Base-by-base conservation (phyloP, 306 rosid genomes). In the Quercus robur region DNA sequence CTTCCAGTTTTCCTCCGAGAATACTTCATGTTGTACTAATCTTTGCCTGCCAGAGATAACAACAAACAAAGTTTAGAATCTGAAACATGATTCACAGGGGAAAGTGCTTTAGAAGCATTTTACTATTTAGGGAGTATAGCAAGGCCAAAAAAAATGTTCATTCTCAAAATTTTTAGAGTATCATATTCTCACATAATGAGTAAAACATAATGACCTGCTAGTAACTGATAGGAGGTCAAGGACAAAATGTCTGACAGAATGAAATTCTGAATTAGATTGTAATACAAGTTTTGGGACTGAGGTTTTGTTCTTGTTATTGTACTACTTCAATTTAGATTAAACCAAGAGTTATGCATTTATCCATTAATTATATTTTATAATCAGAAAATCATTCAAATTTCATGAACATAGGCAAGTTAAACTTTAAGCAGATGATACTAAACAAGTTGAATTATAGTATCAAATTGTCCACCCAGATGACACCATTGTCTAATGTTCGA, bases 1-100 rank as follows among this genome's bases (percentile, higher is more conserved):
- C 88, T 90, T 93, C 97, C 99, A 95, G 69, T 78, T 92, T 46
- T 93, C 97, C 71, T 95, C 99, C 4, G 97, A 80, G 89, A 93
- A 93, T 67, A 77, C 90, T 85, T 93, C 98, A 10, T 88, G 98
- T 1, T 84, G 83, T 38, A 89, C 85, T 70, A 95, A 86, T 87
- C 99, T 90, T 85, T 91, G 99, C 82, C 99, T 95, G 91, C 83
- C 82, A 87, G 70, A 83, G 5, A 81, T 52, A 71, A 81, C 20
- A 75, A 77, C 57, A 19, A 62, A 75, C 11, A 62, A 46, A 33
- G 52, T 63, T 84, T 61, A 84, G 73, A 56, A 84, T 74, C 49
- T 59, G 74, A 56, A 78, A 68, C 13, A 57, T 64, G 67, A 19
- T 9, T 46, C 23, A 76, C 66, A 54, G 33, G 86, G 64, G 17